Conservation (phyloP, 2,329 filamentous ascomycete species). For the Drechslera avenae region DNA sequence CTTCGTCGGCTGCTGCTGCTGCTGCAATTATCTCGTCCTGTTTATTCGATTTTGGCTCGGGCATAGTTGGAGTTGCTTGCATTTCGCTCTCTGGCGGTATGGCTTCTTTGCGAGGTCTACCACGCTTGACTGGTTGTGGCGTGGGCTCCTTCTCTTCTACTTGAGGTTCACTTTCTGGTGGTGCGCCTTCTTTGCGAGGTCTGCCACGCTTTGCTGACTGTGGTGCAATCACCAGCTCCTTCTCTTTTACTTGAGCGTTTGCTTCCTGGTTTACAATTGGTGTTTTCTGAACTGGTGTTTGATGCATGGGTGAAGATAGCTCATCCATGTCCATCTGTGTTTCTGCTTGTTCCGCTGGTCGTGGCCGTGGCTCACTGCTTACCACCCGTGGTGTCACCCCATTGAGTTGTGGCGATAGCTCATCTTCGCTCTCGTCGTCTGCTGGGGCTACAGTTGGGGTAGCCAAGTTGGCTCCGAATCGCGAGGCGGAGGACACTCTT, state of each 20-base stretch:
- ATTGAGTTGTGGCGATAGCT: constrained; percentile 30
- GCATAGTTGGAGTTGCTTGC: constrained; percentile 19
- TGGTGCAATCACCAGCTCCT: neutral
- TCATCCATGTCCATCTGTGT: constrained; percentile 29
- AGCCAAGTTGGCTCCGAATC: constrained; percentile 14
- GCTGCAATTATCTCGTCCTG: neutral
- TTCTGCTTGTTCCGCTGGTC: constrained; percentile 12
- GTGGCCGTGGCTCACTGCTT: constrained; percentile 4
- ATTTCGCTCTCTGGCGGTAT: constrained; percentile 3
- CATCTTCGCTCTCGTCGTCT: constrained; percentile 36
- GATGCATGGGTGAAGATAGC: constrained; percentile 17
- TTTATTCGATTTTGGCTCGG: constrained; percentile 16
- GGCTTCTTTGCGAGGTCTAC: constrained; percentile 18
- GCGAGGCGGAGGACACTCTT: constrained; percentile 19
- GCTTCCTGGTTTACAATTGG: constrained; percentile 2
- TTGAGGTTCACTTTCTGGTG: constrained; percentile 7
- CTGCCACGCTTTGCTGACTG: constrained; percentile 16
- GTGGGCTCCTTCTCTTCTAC: constrained; percentile 2
- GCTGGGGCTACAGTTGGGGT: constrained; percentile 20
- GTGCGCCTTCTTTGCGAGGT: constrained; percentile 12
- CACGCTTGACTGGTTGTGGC: constrained; percentile 9
- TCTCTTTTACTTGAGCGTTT: neutral
- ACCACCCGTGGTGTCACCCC: constrained; percentile 4
- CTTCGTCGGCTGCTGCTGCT: constrained; percentile 4
- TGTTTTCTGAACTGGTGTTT: constrained; percentile 11